Base-by-base conservation (phyloP, 371 early-diverging fungal species). In the Ordospora colligata region DNA sequence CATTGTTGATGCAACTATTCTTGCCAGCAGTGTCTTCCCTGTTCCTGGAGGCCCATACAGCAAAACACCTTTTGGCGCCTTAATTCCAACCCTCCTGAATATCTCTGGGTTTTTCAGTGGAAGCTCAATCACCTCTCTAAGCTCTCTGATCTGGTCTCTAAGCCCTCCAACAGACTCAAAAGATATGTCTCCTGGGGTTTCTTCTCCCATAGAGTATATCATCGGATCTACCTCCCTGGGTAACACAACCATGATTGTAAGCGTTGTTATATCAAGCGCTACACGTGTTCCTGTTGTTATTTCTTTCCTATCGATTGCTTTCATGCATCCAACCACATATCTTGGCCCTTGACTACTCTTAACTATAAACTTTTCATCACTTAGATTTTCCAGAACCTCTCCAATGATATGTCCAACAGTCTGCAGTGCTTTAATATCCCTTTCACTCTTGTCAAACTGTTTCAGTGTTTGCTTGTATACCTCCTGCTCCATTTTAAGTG, bases 361-460 rank as follows among this genome's bases (percentile, higher is more conserved):
- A 53, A 98, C 96, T 81, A 98, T 97, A 83, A 93, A 98, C 83
- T 92, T 88, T 69, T 97, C 97, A 66, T 92, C 93, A 82, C 92
- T 93, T 78, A 97, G 85, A 84, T 95, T 93, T 84, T 96, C 96
- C 69, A 98, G 86, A 12, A 98, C 94, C 84, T 97, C 97, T 53
- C 95, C 99, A 79, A 98, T 92, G 72, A 95, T 96, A 84, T 96
- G 97, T 6, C 99, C 99, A 27, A 97, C 94, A 80, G 92, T 91
- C 85, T 97, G 96, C 54, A 98, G 81, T 0, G 97, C 94, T 83
- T 96, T 94, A 72, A 97, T 89, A 82, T 97, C 96, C 73, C 93
- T 91, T 84, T 98, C 99, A 5, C 94, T 90, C 82, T 96, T 95
- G 76, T 92, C 89, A 82, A 87, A 95, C 90, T 90, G 76, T 88